These are phyloP conservation scores for Arabidopsis lyrata DNA, from an alignment of 441 rosid genomes.

Conservation along the genomic window DNA sequence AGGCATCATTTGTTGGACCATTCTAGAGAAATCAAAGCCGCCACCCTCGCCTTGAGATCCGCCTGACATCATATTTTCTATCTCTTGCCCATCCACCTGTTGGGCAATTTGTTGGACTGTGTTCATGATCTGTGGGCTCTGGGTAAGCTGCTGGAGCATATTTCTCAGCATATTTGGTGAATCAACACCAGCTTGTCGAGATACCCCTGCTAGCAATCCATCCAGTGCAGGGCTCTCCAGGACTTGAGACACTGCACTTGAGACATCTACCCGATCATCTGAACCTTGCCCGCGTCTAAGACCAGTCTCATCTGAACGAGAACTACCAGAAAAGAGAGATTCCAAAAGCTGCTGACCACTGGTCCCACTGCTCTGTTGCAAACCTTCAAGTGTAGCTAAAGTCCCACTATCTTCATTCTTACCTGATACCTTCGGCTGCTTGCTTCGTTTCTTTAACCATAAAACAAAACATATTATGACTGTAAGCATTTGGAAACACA, in stretches of 20 bases:
- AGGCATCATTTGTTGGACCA: constrained; percentile 98
- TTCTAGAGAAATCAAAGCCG: constrained; percentile 77
- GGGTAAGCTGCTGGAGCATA: constrained; percentile 87
- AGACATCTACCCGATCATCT: constrained; percentile 57
- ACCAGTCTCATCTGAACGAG: constrained; percentile 44
- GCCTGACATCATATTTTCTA: constrained; percentile 79
- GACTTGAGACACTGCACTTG: constrained; percentile 72
- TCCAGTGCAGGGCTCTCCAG: constrained; percentile 73
- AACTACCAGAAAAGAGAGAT: constrained; percentile 61
- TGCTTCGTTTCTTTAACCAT: constrained; percentile 53
- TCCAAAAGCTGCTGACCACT: constrained; percentile 67
- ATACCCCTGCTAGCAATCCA: constrained; percentile 73
- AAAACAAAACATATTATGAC: constrained; percentile 1
- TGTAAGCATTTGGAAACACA: constrained; percentile 31
- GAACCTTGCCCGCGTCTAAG: constrained; percentile 46
- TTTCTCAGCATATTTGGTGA: constrained; percentile 83
- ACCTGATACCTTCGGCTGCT: constrained; percentile 49
- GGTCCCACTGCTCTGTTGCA: constrained; percentile 46
- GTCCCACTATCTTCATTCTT: constrained; percentile 50
- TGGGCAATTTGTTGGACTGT: constrained; percentile 89
- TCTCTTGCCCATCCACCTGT: constrained; percentile 80
- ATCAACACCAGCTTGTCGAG: constrained; percentile 81
- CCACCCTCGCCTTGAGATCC: constrained; percentile 68
- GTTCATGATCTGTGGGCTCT: constrained; percentile 85
- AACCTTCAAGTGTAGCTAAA: constrained; percentile 46